Base-by-base conservation (phyloP, 257 asterid genomes). In the Salvia hispanica region DNA sequence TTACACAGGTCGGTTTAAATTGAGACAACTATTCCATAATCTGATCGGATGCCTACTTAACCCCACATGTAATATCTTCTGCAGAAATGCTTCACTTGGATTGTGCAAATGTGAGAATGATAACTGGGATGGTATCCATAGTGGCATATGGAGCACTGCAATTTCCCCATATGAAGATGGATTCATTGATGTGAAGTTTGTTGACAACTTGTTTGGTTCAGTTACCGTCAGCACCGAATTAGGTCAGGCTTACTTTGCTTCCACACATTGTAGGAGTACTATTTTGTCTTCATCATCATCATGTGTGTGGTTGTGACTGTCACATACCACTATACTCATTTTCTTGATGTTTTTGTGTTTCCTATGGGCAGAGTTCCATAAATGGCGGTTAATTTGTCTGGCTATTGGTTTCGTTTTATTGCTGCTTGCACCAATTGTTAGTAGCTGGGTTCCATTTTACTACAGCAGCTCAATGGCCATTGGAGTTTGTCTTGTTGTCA, bases 361-460 rank as follows among this genome's bases (percentile, higher is more conserved):
- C 39, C 62, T 44, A 34, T 75, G 69, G 7, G 77, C 90, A 92
- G 96, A 86, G 64, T 86, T 85, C 74, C 97, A 89, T 63, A 83
- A 52, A 47, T 87, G 96, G 96, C 91, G 96, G 70, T 62, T 87
- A 47, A 21, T 85, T 13, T 78, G 81, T 78, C 84, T 90, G 81
- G 88, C 82, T 68, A 46, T 82, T 72, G 98, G 98, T 79, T 28
- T 88, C 56, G 65, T 80, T 58, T 40, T 86, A 60, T 80, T 89
- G 83, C 77, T 89, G 45, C 69, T 87, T 75, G 96, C 98, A 11
- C 96, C 98, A 45, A 64, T 84, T 76, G 88, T 92, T 67, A 83
- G 96, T 76, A 77, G 92, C 82, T 92, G 96, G 96, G 96, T 89
- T 72, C 98, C 96, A 13, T 92, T 92, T 70, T 92, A 92, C 78